phyloP scores from a whole-genome alignment of 1,284 basidiomycete species.

The Gomphus bonarii region DNA sequence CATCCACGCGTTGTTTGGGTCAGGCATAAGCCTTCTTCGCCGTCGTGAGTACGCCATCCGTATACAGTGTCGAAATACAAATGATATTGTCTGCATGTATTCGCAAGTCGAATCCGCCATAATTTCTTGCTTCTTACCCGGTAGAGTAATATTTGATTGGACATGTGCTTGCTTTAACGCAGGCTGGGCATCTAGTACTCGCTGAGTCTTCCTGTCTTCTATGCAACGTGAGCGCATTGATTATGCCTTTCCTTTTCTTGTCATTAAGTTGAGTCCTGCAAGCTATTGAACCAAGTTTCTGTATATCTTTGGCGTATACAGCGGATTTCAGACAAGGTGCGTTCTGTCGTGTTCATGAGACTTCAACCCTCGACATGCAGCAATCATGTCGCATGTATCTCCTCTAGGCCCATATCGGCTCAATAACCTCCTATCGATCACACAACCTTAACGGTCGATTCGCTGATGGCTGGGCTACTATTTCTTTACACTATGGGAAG shows the following conservation, averaged over 20 bases:
- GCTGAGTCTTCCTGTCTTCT: slow-evolving; percentile 1
- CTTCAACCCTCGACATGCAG: background rate
- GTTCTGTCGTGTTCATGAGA: background rate
- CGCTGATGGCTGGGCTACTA: too few species aligned
- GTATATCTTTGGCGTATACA: background rate
- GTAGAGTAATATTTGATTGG: background rate
- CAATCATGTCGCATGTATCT: background rate
- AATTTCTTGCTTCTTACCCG: background rate
- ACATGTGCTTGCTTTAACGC: background rate
- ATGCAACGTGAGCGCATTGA: slow-evolving; percentile 2
- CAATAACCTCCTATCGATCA: too few species aligned
- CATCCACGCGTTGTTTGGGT: background rate
- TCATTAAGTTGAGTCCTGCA: background rate
- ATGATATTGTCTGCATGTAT: slow-evolving; percentile 5
- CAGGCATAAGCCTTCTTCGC: background rate
- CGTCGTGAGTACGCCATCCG: slow-evolving; percentile 8
- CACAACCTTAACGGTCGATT: too few species aligned
- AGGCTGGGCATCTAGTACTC: slow-evolving; percentile 1
- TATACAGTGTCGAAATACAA: slow-evolving; percentile 6
- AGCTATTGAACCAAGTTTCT: background rate
- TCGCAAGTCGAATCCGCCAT: background rate
- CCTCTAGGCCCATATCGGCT: background rate
- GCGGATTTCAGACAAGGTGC: background rate
- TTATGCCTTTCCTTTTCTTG: background rate
- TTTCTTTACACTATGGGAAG: too few species aligned